Evolutionary conservation across 2,329 filamentous ascomycete species (phyloP).

Genomic region (Aspergillus sp.): DNA sequence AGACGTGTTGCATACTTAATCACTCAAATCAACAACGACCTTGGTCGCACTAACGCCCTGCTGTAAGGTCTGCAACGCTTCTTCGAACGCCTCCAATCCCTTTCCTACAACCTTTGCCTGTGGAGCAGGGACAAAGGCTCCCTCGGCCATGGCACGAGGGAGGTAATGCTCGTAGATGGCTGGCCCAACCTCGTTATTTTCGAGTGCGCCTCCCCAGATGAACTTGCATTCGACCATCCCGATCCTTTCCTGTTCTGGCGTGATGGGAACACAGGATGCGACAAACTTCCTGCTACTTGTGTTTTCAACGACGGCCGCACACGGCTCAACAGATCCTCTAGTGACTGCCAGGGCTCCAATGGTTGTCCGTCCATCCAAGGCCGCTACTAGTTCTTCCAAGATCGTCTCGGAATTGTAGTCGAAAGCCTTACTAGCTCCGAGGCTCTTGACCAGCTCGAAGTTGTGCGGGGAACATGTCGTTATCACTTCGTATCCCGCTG

Average conservation of each 20-base stretch:
- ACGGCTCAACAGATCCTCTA: not conserved
- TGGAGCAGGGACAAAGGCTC: conserved; percentile 28
- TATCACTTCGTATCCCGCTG: conserved; percentile 13
- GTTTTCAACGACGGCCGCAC: conserved; percentile 11
- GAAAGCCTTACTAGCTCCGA: conserved; percentile 46
- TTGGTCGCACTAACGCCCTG: conserved; percentile 28
- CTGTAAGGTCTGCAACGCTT: conserved; percentile 16
- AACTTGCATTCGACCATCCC: conserved; percentile 20
- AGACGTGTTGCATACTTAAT: not conserved
- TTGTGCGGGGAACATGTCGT: conserved; percentile 12
- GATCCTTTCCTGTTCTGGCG: conserved; percentile 3
- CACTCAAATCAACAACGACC: conserved; percentile 17
- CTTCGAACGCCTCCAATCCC: conserved; percentile 23
- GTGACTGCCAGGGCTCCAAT: conserved; percentile 5
- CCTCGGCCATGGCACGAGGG: conserved; percentile 32
- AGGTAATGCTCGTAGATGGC: conserved; percentile 29
- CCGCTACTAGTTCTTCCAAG: conserved; percentile 10
- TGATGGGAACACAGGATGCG: conserved; percentile 1
- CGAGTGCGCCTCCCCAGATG: conserved; percentile 22
- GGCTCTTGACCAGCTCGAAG: conserved; percentile 29
- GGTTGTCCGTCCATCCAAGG: conserved; percentile 11
- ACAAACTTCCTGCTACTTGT: conserved; percentile 18
- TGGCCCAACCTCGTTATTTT: conserved; percentile 25
- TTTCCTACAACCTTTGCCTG: conserved; percentile 17
- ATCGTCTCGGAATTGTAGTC: conserved; percentile 39